Evolutionary conservation across 2,329 filamentous ascomycete species (phyloP), one percentile per base, ranked within the genome.

Genomic region (Triangularia verruculosa): DNA sequence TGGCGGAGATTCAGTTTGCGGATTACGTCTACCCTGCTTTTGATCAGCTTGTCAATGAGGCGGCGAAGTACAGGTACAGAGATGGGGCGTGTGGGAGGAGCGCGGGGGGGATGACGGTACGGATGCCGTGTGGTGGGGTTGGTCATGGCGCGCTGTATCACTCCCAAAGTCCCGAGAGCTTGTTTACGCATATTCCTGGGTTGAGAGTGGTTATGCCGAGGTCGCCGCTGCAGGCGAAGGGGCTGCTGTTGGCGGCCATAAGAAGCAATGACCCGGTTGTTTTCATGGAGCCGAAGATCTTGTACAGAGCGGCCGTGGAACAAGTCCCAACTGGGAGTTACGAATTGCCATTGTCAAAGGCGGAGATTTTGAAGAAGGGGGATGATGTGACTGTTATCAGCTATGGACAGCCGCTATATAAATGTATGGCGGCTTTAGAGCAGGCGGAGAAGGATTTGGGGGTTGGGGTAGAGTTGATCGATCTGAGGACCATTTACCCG

Each of bases 1-100:
- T 98, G 24, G 94, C 94, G 0, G 95, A 99, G 79, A 93, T 97
- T 61, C 93, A 97, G 75, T 97, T 97, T 73, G 93, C 93, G 64
- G 93, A 97, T 74, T 97, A 97, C 74, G 88, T 97, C 61, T 97
- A 89, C 74, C 93, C 93, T 2, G 93, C 93, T 0, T 97, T 96
- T 72, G 93, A 97, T 73, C 93, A 97, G 79, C 84, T 97, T 30
- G 92, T 97, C 72, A 97, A 97, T 72, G 93, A 97, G 77, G 93
- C 91, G 0, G 91, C 92, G 65, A 97, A 97, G 78, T 89, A 91
- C 72, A 83, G 93, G 62, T 97, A 92, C 76, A 84, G 93, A 57
- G 89, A 90, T 57, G 87, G 86, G 0, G 67, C 72, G 17, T 81
- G 81, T 59, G 83, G 83, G 0, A 77, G 84, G 61, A 82, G 85